A percentile compares a stretch with the other conserved stretches of the same genome.
phyloP scores from a whole-genome alignment of 441 rosid genomes.

The California macrophylla region DNA sequence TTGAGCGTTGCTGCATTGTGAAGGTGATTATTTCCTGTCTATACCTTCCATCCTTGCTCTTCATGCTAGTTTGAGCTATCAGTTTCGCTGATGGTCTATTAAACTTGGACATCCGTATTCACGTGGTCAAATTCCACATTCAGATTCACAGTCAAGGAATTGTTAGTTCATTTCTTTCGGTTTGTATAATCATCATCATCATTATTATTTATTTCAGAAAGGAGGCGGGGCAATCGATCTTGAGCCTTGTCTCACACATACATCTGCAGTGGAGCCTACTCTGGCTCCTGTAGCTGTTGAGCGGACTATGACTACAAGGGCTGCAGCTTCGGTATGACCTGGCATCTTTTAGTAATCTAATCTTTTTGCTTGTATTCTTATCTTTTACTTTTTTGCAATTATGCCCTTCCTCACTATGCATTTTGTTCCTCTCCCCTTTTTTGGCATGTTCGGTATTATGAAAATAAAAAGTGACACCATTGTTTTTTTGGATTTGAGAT shows the following conservation, averaged over 20 bases:
- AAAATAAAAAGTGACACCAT: background rate
- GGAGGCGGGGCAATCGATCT: slow-evolving; percentile 94
- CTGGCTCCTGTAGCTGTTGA: slow-evolving; percentile 98
- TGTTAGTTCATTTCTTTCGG: background rate
- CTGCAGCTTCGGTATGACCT: slow-evolving; percentile 85
- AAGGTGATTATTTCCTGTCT: slow-evolving; percentile 41
- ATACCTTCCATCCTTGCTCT: slow-evolving; percentile 12
- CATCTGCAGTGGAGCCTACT: slow-evolving; percentile 95
- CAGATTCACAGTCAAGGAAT: background rate
- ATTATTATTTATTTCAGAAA: slow-evolving; percentile 37
- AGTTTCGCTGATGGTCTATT: background rate
- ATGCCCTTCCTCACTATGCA: background rate
- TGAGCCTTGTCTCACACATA: slow-evolving; percentile 88
- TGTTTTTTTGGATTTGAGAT: background rate
- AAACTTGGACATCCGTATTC: background rate
- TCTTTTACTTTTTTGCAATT: background rate
- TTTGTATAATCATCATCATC: slow-evolving; percentile 1
- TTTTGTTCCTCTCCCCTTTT: background rate
- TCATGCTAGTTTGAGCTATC: background rate
- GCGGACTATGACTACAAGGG: slow-evolving; percentile 96
- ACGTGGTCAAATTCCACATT: background rate
- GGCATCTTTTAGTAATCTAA: background rate
- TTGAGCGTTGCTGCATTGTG: slow-evolving; percentile 90
- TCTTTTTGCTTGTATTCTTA: slow-evolving; percentile 2
- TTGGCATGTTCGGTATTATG: background rate